Evolutionary conservation across 345 rosid species (phyloP).

Genomic region (Hevea brasiliensis): DNA sequence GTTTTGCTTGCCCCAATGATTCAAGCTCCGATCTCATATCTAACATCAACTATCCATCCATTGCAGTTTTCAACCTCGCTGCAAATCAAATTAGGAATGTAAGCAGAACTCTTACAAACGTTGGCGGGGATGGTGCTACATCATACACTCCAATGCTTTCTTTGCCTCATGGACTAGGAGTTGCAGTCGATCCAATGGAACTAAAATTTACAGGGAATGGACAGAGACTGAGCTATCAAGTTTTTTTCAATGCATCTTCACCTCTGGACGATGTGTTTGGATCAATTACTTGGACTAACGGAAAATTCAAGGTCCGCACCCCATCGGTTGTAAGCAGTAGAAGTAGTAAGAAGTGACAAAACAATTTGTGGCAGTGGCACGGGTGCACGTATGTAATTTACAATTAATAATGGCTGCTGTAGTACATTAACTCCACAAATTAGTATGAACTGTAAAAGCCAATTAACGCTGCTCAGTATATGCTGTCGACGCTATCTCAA

Average conservation of each 20-base stretch:
- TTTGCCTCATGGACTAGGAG: slow-evolving; percentile 35
- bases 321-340: slow-evolving; percentile 37
- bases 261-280: slow-evolving; percentile 51
- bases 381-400: background rate
- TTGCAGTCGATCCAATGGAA: slow-evolving; percentile 46
- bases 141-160: slow-evolving; percentile 37
- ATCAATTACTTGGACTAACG: slow-evolving; percentile 60
- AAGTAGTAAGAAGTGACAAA: background rate
- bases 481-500: too few species aligned
- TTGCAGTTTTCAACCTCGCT: too few species aligned
- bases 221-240: slow-evolving; percentile 52
- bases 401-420: background rate
- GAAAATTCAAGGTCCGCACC: slow-evolving; percentile 47
- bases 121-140: slow-evolving; percentile 49
- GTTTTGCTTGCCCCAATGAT: slow-evolving; percentile 54
- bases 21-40: slow-evolving; percentile 47
- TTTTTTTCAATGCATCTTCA: slow-evolving; percentile 35
- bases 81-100: slow-evolving; percentile 37
- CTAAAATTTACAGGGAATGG: slow-evolving; percentile 46
- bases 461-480: background rate
- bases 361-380: too few species aligned
- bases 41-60: slow-evolving; percentile 62
- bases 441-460: background rate
- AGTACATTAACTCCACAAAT: background rate
- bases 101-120: too few species aligned